Evolutionary conservation across 257 asterid genomes (phyloP).

Genomic region (Eucommia ulmoides): DNA sequence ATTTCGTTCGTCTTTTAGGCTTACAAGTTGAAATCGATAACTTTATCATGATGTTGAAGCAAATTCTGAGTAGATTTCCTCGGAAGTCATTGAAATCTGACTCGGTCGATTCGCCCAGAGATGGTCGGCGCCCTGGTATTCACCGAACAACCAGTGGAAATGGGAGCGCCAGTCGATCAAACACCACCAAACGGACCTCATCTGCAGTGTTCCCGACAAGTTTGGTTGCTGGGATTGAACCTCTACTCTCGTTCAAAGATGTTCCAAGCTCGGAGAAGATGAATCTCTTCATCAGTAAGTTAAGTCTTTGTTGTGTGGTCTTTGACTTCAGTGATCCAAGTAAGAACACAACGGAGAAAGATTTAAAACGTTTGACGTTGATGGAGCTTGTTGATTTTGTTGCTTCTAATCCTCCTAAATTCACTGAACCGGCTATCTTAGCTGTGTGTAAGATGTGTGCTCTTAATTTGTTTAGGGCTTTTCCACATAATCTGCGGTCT

Average conservation of each 20-base stretch:
- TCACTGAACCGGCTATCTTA: conserved; percentile 55
- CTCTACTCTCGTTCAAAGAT: conserved; percentile 68
- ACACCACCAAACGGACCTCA: conserved; percentile 28
- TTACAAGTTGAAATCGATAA: too few relatives aligned
- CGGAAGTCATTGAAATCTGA: conserved; percentile 44
- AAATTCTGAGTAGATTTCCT: conserved; percentile 55
- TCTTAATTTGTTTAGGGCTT: conserved; percentile 54
- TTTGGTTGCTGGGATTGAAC: conserved; percentile 64
- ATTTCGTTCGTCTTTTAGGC: too few relatives aligned
- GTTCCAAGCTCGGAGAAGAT: conserved; percentile 52
- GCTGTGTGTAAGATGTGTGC: conserved; percentile 80
- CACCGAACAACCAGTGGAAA: conserved; percentile 7
- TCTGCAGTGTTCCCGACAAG: conserved; percentile 56
- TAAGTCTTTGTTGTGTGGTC: conserved; percentile 71
- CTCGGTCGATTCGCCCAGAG: conserved; percentile 22
- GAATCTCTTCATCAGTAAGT: conserved; percentile 84
- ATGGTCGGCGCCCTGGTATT: conserved; percentile 16
- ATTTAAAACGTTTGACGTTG: conserved; percentile 56
- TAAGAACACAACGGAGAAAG: conserved; percentile 47
- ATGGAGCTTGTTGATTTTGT: conserved; percentile 72
- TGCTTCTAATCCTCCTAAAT: conserved; percentile 44
- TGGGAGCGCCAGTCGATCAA: conserved; percentile 20
- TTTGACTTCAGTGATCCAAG: conserved; percentile 62
- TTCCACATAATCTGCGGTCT: conserved; percentile 49
- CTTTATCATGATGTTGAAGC: conserved; percentile 94